Percentiles rank a stretch among this genome's conserved stretches.
Evolutionary conservation across 2,329 filamentous ascomycete species (phyloP).

Genomic region (Davidsoniella neocaledoniae): DNA sequence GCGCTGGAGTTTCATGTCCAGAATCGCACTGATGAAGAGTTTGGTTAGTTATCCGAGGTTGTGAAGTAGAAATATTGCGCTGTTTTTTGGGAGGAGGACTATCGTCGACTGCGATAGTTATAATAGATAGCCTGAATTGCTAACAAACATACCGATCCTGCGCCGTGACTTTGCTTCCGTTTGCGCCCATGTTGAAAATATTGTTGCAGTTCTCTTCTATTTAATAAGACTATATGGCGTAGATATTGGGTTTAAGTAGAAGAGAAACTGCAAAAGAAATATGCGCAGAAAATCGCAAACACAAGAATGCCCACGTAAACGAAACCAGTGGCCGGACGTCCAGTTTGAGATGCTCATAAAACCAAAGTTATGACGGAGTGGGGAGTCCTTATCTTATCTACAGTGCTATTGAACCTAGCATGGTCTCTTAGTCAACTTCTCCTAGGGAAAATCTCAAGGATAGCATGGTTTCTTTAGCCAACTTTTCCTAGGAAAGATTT

Average conservation of each 20-base stretch:
- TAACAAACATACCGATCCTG: slow-evolving; percentile 61
- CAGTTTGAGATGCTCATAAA: too few relatives aligned
- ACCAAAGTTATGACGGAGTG: too few relatives aligned
- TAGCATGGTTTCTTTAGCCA: too few relatives aligned
- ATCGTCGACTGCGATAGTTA: neutral
- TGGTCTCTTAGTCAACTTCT: too few relatives aligned
- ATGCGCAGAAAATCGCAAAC: neutral
- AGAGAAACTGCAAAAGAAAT: too few relatives aligned
- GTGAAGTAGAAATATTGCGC: neutral
- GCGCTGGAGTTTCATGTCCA: slow-evolving; percentile 93
- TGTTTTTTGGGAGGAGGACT: neutral
- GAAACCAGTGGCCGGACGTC: too few relatives aligned
- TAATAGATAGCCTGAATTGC: neutral
- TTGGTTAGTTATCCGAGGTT: neutral
- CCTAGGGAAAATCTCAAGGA: too few relatives aligned
- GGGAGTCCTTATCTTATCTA: too few relatives aligned
- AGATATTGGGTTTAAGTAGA: too few relatives aligned
- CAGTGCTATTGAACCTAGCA: too few relatives aligned
- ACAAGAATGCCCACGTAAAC: neutral
- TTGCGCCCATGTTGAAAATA: slow-evolving; percentile 32
- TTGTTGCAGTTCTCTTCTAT: neutral
- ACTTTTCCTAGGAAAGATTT: too few relatives aligned
- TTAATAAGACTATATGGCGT: too few relatives aligned
- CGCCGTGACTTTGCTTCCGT: slow-evolving; percentile 39
- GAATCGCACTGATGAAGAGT: slow-evolving; percentile 54